phyloP scores from a whole-genome alignment of 768 basidiomycete species.

The Amylocystis lapponica region DNA sequence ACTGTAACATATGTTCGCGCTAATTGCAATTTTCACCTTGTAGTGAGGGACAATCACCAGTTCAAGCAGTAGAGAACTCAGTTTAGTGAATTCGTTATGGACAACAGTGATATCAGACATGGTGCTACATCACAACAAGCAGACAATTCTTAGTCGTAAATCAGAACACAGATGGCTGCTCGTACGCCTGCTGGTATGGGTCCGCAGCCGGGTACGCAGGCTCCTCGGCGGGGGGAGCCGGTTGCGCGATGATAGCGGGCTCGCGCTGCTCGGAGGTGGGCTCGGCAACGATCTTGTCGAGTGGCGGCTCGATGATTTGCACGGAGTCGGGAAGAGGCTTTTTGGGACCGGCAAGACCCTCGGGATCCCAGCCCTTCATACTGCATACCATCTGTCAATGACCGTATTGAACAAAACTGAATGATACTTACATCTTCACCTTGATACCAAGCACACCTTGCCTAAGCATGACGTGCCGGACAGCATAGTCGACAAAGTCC shows the following conservation, averaged over 20 bases:
- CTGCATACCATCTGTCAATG: slow-evolving; percentile 35
- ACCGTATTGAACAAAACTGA: background rate
- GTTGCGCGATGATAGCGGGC: slow-evolving; percentile 42
- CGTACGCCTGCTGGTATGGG: slow-evolving; percentile 29
- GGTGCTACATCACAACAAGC: background rate
- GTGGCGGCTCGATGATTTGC: slow-evolving; percentile 80
- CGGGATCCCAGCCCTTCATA: slow-evolving; percentile 96
- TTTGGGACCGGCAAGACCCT: slow-evolving; percentile 82
- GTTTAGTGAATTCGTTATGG: no score
- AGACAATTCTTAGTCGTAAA: slow-evolving; percentile 12
- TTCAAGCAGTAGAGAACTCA: no score
- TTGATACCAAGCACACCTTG: slow-evolving; percentile 99
- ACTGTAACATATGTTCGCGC: no score
- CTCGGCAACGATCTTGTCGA: slow-evolving; percentile 86
- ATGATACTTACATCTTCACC: slow-evolving; percentile 84
- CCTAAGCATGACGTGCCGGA: slow-evolving; percentile 94
- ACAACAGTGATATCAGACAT: no score
- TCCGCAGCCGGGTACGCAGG: slow-evolving; percentile 31
- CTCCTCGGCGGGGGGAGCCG: slow-evolving; percentile 51
- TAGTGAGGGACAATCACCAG: no score
- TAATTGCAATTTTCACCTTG: no score
- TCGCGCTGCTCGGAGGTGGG: slow-evolving; percentile 89
- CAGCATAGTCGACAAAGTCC: slow-evolving; percentile 97
- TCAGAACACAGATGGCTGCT: slow-evolving; percentile 49
- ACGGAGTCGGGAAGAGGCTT: slow-evolving; percentile 96